A percentile compares a stretch with the other conserved stretches of the same genome.
Conservation (phyloP, 2,329 filamentous ascomycete genomes). For the Cyphellophora europaea region DNA sequence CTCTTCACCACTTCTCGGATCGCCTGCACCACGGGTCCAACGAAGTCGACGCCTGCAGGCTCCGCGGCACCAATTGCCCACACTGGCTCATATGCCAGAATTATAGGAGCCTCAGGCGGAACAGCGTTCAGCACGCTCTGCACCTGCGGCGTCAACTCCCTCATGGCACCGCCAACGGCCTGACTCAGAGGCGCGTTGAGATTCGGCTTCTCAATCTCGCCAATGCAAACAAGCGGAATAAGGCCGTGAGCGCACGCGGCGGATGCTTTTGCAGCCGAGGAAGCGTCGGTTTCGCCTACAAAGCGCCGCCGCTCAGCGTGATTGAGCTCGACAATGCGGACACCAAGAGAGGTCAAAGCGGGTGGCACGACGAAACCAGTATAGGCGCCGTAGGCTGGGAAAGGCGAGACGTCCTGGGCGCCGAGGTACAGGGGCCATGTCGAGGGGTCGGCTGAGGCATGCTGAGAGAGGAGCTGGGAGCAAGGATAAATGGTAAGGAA, state of each 20-base stretch:
- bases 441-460: conserved; percentile 17
- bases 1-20: conserved; percentile 43
- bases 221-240: conserved; percentile 70
- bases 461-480: conserved; percentile 28
- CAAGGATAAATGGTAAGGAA: conserved; percentile 55
- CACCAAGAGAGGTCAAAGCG: conserved; percentile 58
- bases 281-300: conserved; percentile 65
- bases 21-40: conserved; percentile 58
- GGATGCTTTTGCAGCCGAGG: conserved; percentile 58
- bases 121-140: conserved; percentile 53
- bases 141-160: conserved; percentile 59
- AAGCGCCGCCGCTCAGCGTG: conserved; percentile 68
- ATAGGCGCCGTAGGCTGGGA: conserved; percentile 57
- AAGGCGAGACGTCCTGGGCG: conserved; percentile 66
- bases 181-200: conserved; percentile 20
- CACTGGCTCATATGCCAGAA: conserved; percentile 79
- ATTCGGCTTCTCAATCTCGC: conserved; percentile 51
- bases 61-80: conserved; percentile 74
- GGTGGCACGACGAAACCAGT: conserved; percentile 69
- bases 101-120: conserved; percentile 54
- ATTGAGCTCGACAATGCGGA: conserved; percentile 65
- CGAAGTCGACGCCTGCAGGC: conserved; percentile 64
- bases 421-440: conserved; percentile 51
- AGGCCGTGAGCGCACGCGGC: conserved; percentile 61
- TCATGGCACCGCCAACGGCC: conserved; percentile 49